phyloP scores from a whole-genome alignment of 306 rosid species.

The Potentilla sterilis region DNA sequence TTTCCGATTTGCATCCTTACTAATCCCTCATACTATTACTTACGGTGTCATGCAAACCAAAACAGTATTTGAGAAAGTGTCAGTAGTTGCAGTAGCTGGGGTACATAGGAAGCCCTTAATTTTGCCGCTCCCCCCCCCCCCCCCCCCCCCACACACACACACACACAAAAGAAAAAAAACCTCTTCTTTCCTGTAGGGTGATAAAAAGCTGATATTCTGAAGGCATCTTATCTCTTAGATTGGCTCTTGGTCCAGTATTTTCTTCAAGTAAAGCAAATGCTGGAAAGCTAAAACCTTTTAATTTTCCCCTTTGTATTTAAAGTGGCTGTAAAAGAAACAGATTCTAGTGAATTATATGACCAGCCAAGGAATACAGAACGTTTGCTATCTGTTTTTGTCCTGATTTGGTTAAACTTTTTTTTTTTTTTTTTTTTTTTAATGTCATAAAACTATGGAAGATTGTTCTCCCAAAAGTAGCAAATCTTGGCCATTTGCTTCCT shows the following conservation, averaged over 20 bases:
- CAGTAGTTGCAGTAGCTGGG: too few relatives aligned
- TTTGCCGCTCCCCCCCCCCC: too few relatives aligned
- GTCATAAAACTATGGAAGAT: not conserved
- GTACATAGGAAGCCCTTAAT: too few relatives aligned
- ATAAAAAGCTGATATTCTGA: not conserved
- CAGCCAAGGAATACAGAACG: not conserved
- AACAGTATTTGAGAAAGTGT: too few relatives aligned
- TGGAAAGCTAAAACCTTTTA: not conserved
- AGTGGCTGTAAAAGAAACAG: not conserved
- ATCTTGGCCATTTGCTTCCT: not conserved
- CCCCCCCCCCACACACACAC: too few relatives aligned
- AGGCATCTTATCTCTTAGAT: not conserved
- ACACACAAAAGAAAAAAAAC: too few relatives aligned
- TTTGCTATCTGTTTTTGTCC: not conserved
- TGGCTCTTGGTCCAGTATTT: not conserved
- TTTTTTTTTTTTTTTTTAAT: too few relatives aligned
- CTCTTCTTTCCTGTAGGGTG: too few relatives aligned
- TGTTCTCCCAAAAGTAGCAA: not conserved
- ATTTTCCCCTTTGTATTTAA: not conserved
- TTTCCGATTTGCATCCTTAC: too few relatives aligned
- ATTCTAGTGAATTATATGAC: not conserved
- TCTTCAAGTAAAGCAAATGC: constrained; percentile 1
- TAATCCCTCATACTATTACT: too few relatives aligned
- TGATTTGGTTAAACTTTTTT: not conserved
- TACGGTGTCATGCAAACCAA: too few relatives aligned